Base-by-base conservation (phyloP, 2,329 filamentous ascomycete species). In the Dactylonectria estremocensis region DNA sequence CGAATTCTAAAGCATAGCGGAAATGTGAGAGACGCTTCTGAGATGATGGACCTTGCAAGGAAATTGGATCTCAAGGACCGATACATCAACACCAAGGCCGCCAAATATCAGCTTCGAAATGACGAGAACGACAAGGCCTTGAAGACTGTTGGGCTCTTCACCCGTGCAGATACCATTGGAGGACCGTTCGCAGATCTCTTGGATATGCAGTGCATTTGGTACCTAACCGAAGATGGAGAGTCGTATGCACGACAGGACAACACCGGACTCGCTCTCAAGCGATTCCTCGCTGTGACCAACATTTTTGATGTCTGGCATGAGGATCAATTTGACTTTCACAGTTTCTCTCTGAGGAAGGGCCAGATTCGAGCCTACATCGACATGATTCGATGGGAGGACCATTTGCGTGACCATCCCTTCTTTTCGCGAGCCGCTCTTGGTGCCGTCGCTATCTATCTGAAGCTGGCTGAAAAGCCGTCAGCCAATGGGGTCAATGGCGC, bases 201-300 rank as follows among this genome's bases (percentile, higher is more conserved):
- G 72, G 96, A 99, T 76, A 99, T 99, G 96, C 96, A 99, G 83
- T 98, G 95, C 79, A 90, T 98, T 74, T 99, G 96, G 97, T 99
- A 91, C 80, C 84, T 99, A 76, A 96, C 94, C 5, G 96, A 99
- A 82, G 97, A 99, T 78, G 96, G 94, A 62, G 93, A 98, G 83
- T 91, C 95, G 3, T 95, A 95, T 80, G 86, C 93, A 64, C 91
- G 96, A 57, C 92, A 95, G 79, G 91, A 91, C 71, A 95, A 97
- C 74, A 84, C 93, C 53, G 94, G 92, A 4, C 87, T 98, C 66
- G 95, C 97, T 0, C 86, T 99, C 60, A 99, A 99, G 85, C 91
- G 97, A 56, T 95, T 98, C 81, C 93, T 95, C 72, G 87, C 93
- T 22, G 89, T 99, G 64, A 92, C 92, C 80, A 94, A 93, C 81